These are phyloP conservation scores for Trichoderma atroviride DNA, from an alignment of 2,329 filamentous ascomycete species.

Conservation along the genomic window DNA sequence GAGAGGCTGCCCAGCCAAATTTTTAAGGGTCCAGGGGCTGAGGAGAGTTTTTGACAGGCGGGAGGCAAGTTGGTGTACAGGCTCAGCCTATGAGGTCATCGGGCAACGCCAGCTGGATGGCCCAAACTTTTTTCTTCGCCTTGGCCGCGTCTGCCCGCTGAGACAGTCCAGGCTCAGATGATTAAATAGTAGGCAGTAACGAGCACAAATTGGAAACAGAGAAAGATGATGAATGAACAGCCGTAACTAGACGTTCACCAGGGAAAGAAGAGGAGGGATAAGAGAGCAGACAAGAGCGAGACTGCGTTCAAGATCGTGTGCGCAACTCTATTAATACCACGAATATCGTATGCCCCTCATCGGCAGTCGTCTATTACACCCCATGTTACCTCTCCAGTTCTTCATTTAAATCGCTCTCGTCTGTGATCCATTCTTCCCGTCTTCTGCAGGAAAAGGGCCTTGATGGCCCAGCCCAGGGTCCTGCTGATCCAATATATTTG, in stretches of 20 bases:
- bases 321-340: slow-evolving; percentile 1
- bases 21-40: slow-evolving; percentile 23
- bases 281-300: background rate
- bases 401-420: slow-evolving; percentile 11
- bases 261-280: background rate
- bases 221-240: background rate
- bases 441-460: background rate
- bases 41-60: slow-evolving; percentile 19
- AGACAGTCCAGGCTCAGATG: background rate
- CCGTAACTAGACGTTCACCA: background rate
- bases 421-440: background rate
- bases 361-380: background rate
- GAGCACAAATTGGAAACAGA: background rate
- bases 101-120: slow-evolving; percentile 9
- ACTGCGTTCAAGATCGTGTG: background rate
- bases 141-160: background rate
- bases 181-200: background rate
- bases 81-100: slow-evolving; percentile 26
- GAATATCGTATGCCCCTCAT: background rate
- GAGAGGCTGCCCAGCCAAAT: background rate
- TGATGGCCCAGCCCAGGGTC: slow-evolving; percentile 5
- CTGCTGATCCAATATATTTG: slow-evolving; percentile 17
- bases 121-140: slow-evolving; percentile 4
- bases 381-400: slow-evolving; percentile 2
- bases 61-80: slow-evolving; percentile 5